Evolutionary conservation across 2,329 filamentous ascomycete genomes (phyloP), one percentile per base, ranked within the genome.

Genomic region (Aureobasidium leucospermi): DNA sequence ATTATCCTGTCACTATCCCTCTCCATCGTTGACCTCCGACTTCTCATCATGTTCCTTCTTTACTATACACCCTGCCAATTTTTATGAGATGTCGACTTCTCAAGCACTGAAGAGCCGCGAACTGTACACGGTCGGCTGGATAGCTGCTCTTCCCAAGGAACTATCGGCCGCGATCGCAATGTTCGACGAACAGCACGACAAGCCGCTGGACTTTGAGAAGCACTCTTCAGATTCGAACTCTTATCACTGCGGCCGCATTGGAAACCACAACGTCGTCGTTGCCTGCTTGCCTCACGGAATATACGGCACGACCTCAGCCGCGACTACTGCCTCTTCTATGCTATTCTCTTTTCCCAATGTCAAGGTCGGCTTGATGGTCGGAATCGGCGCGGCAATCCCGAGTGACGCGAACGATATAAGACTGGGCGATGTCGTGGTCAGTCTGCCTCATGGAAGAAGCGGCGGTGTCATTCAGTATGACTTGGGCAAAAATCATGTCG

Each of bases 391-490:
- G 9, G 66, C 60, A 0, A 65, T 67, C 8, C 62, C 65, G 0
- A 56, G 56, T 16, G 9, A 45, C 6, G 31, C 46, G 29, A 13
- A 9, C 0, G 66, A 69, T 19, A 65, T 70, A 5, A 62, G 65
- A 2, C 66, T 70, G 3, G 68, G 68, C 4, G 68, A 69, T 42
- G 55, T 70, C 7, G 65, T 66, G 1, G 63, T 70, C 16, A 67
- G 67, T 56, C 55, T 60, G 10, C 67, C 67, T 4, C 43, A 53
- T 0, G 63, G 55, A 0, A 45, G 19, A 4, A 48, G 36, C 32
- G 66, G 67, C 4, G 68, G 67, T 5, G 66, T 70, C 0, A 46
- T 68, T 5, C 66, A 70, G 42, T 66, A 67, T 41, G 66, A 68
- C 28, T 60, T 67, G 10, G 65, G 63, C 1, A 58, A 58, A 45